phyloP scores from a whole-genome alignment of 208 protist genomes.

The Trypanosomatidae sp. region DNA sequence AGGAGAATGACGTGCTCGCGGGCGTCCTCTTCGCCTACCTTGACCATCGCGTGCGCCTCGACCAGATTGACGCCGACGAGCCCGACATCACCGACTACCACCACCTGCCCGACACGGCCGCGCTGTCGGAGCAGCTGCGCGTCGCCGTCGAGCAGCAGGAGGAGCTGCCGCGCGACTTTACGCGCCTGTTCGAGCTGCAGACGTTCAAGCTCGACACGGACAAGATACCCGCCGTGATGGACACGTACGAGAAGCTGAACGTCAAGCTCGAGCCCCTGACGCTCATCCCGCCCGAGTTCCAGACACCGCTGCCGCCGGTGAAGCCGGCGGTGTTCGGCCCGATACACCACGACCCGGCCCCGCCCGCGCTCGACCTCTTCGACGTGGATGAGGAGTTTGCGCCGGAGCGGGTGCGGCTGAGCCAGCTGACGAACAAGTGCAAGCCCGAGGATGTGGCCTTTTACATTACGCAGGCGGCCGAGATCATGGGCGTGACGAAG shows the following conservation, averaged over 20 bases:
- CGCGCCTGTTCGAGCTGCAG: constrained; percentile 85
- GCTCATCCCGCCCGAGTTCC: constrained; percentile 93
- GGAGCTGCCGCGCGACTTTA: constrained; percentile 92
- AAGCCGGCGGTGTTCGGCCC: constrained; percentile 91
- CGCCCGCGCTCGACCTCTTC: constrained; percentile 92
- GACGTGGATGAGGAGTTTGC: constrained; percentile 96
- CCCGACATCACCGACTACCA: constrained; percentile 93
- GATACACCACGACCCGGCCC: constrained; percentile 83
- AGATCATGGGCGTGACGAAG: constrained; percentile 91
- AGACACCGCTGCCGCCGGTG: constrained; percentile 90
- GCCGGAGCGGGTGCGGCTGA: constrained; percentile 88
- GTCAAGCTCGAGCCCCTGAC: constrained; percentile 92
- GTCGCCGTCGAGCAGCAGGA: constrained; percentile 94
- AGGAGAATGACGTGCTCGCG: constrained; percentile 87
- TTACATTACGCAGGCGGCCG: constrained; percentile 88
- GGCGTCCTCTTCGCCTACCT: constrained; percentile 85
- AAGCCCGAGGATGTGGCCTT: constrained; percentile 88
- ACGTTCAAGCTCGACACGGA: constrained; percentile 93
- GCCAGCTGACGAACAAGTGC: constrained; percentile 95
- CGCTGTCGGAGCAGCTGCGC: constrained; percentile 84
- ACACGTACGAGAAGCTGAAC: constrained; percentile 81
- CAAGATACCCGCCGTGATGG: constrained; percentile 88
- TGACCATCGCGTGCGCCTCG: constrained; percentile 75
- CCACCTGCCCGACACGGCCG: constrained; percentile 90
- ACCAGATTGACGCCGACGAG: constrained; percentile 92